Evolutionary conservation across 257 asterid genomes (phyloP).

Genomic region (Handroanthus guayacan): DNA sequence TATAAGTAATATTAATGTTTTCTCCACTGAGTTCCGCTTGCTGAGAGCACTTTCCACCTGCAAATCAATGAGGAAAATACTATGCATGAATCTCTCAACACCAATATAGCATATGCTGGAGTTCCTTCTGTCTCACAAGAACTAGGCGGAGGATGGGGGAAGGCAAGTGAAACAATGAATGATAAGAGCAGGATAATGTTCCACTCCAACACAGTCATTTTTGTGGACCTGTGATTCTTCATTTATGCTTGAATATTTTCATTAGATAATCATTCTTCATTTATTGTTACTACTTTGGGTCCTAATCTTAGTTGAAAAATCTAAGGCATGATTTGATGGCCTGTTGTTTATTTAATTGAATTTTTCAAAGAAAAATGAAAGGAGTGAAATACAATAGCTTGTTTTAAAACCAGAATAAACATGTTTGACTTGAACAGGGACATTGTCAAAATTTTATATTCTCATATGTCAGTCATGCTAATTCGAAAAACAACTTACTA

Average conservation of each 20-base stretch:
- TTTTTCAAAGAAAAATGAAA: not conserved
- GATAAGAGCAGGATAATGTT: constrained; percentile 5
- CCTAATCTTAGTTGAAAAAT: constrained; percentile 4
- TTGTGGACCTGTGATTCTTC: not conserved
- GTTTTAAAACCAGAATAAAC: constrained; percentile 2
- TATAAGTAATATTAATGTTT: constrained; percentile 93
- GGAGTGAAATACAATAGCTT: constrained; percentile 1
- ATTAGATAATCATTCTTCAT: not conserved
- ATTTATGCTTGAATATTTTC: not conserved
- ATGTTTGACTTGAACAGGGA: constrained; percentile 16
- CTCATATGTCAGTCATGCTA: constrained; percentile 7
- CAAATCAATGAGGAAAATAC: constrained; percentile 33
- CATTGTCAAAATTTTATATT: not conserved
- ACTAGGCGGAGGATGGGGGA: not conserved
- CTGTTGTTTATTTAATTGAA: not conserved
- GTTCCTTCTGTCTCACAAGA: constrained; percentile 22
- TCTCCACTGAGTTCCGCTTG: constrained; percentile 97
- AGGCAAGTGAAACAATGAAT: constrained; percentile 19
- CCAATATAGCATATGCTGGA: constrained; percentile 23
- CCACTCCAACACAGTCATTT: constrained; percentile 9
- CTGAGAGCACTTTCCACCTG: constrained; percentile 99
- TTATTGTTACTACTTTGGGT: not conserved
- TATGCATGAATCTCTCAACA: constrained; percentile 13
- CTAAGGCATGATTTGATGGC: not conserved
- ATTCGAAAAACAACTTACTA: constrained; percentile 59